Evolutionary conservation across 345 rosid genomes (phyloP), one percentile per base, ranked within the genome.

Genomic region (Excoecaria cochinchinensis): DNA sequence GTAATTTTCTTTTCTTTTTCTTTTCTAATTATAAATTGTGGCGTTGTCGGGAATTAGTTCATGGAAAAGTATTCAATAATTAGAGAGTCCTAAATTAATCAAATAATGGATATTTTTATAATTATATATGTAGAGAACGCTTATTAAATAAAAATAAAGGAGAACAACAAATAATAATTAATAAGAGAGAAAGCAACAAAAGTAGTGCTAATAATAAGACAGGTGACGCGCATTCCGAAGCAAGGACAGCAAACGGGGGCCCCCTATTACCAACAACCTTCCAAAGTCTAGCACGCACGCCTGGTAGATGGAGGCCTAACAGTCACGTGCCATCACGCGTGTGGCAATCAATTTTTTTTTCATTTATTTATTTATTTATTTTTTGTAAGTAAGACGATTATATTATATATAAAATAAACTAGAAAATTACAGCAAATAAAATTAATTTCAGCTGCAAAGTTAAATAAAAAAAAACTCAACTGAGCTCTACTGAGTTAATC

Each of bases 241-340:
- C 11, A 16, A 68, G 19, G 58, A 68, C 57, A 48, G 58, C 58
- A 68, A 68, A 13, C 10, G 36, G 8, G 55, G 71, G 58, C 44
- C 19, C 14, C 58, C 71, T 40, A 17, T 12, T 4, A 12, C 36
- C 15, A 39, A 2, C 5, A 16, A 3, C 22, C 48, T 64, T 36
- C 17, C 47, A 58, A 58, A 58, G 5, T 6, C n/a, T 67, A 47
- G 70, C 52, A 66, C 12, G 70, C 71, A 47, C 71, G 71, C 58
- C 71, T 50, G 57, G 24, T 64, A 16, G 5, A 19, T n/a, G 15
- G 8, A 53, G 6, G 17, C 16, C 36, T 62, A 16, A 4, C 40
- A 4, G n/a, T 38, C 50, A 65, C 51, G 51, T 40, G 50, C 69
- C 9, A 31, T 31, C 38, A 12, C 39, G 17, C 65, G 65, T 60